These are phyloP conservation scores for Monosporascus sp. DNA, from an alignment of 2,329 filamentous ascomycete species.

Conservation along the genomic window DNA sequence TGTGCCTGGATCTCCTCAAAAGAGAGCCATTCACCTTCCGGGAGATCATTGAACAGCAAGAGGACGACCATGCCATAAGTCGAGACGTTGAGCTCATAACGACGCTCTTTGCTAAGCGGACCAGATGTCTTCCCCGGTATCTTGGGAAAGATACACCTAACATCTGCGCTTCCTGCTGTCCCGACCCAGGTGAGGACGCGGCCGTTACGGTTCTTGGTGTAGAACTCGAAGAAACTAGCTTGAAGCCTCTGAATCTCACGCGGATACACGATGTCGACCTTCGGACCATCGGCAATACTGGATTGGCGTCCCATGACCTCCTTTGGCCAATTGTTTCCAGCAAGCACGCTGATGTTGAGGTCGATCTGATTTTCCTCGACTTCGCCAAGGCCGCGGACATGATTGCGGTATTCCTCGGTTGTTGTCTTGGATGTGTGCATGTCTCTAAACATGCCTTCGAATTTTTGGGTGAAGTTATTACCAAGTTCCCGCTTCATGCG, in stretches of 20 bases:
- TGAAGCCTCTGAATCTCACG: constrained; percentile 68
- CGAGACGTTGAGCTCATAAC: constrained; percentile 86
- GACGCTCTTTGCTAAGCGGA: constrained; percentile 56
- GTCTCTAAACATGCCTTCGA: constrained; percentile 98
- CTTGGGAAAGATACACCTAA: constrained; percentile 72
- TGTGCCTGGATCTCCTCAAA: constrained; percentile 77
- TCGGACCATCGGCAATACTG: constrained; percentile 41
- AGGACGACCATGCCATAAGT: constrained; percentile 91
- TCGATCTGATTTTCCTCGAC: constrained; percentile 62
- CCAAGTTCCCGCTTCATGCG: constrained; percentile 97
- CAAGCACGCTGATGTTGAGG: constrained; percentile 78
- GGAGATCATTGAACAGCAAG: constrained; percentile 79
- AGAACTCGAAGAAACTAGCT: constrained; percentile 83
- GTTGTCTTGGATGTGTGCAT: constrained; percentile 85
- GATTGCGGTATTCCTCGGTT: constrained; percentile 67
- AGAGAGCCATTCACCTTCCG: constrained; percentile 42
- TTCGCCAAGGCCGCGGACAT: constrained; percentile 51
- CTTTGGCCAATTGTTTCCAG: constrained; percentile 90
- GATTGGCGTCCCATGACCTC: constrained; percentile 69
- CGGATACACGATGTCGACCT: constrained; percentile 65
- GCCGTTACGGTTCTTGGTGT: constrained; percentile 80
- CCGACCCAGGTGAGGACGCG: constrained; percentile 80
- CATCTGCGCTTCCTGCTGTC: constrained; percentile 71
- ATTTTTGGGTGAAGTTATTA: constrained; percentile 85
- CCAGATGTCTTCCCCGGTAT: constrained; percentile 65